Base-by-base conservation (phyloP, 768 basidiomycete genomes). In the Lactarius pseudohatsudake region DNA sequence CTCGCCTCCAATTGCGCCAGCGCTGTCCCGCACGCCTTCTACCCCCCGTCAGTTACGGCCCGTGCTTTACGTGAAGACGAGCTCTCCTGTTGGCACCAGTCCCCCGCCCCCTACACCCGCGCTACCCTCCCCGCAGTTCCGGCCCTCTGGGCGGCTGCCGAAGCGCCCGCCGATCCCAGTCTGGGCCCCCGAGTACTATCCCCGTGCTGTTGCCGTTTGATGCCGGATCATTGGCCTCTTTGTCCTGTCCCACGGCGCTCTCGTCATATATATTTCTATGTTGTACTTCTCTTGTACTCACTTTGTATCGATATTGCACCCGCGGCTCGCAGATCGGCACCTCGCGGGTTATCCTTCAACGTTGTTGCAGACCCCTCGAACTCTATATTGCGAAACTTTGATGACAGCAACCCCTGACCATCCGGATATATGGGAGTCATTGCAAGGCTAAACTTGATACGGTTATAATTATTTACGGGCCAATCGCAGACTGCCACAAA, bases 1-100 rank as follows among this genome's bases (percentile, higher is more conserved):
- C n/a, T 57, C 65, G 2, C 61, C 60, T 3, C 61, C 61, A 18
- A 9, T n/a, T 4, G 74, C 72, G 50, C 75, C 76, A 28, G 75
- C 70, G 22, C 66, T 26, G 64, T 74, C 40, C 53, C 66, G 26
- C 64, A 60, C 68, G 72, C 73, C 57, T 66, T 71, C 64, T 65
- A 59, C 68, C 6, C 65, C 55, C 11, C 57, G 60, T 38, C 64
- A 57, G 10, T 45, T 30, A 28, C 60, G 68, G n/a, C 68, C 68
- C 8, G 61, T 62, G 13, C 68, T 69, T 6, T 50, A 58, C 53
- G 68, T 69, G 11, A 47, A 67, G 47, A 69, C 68, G 26, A 59
- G 11, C 40, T 67, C 66, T 1, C 62, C 66, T 16, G 66, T 64
- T 28, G 66, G 61, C 11, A 67, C 68, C 26, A 62, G 65, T 41